A percentile compares a stretch with the other conserved stretches of the same genome.
Evolutionary conservation across 192 early-diverging fungal species (phyloP).

Genomic region (Podochytrium sp.): DNA sequence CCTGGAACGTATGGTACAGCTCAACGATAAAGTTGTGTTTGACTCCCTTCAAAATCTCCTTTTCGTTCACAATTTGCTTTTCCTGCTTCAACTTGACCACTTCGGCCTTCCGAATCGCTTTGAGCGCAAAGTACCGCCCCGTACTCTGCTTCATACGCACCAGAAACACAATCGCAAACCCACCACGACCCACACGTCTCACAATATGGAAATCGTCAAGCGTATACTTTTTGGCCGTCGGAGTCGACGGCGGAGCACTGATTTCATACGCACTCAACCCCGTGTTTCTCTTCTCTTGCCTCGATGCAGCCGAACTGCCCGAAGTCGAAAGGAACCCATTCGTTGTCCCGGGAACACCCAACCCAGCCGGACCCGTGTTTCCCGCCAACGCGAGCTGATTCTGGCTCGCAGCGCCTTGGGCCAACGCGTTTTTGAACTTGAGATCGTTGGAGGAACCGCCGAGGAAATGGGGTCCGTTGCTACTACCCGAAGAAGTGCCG

Average conservation of each 20-base stretch:
- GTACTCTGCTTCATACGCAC: slow-evolving; percentile 45
- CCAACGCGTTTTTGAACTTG: slow-evolving; percentile 4
- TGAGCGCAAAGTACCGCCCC: slow-evolving; percentile 59
- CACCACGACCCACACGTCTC: slow-evolving; percentile 55
- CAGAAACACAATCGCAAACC: slow-evolving; percentile 58
- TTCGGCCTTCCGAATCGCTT: slow-evolving; percentile 60
- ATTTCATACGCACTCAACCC: slow-evolving; percentile 55
- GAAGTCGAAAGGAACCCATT: not conserved
- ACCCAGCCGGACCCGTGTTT: not conserved
- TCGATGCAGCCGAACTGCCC: not conserved
- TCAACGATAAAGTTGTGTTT: slow-evolving; percentile 59
- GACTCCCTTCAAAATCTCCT: slow-evolving; percentile 54
- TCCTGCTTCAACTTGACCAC: slow-evolving; percentile 59
- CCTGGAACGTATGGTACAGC: slow-evolving; percentile 58
- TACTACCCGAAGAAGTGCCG: not conserved
- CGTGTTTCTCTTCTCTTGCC: slow-evolving; percentile 30
- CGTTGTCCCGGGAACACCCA: not conserved
- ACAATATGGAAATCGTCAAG: slow-evolving; percentile 57
- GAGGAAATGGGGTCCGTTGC: not conserved
- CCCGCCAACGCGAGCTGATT: not conserved
- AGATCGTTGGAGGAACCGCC: not conserved
- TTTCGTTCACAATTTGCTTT: slow-evolving; percentile 63
- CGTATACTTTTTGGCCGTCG: slow-evolving; percentile 25
- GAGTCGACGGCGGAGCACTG: slow-evolving; percentile 6
- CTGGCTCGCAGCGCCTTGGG: not conserved